Base-by-base conservation (phyloP, 257 asterid genomes). In the Lavandula angustifolia region DNA sequence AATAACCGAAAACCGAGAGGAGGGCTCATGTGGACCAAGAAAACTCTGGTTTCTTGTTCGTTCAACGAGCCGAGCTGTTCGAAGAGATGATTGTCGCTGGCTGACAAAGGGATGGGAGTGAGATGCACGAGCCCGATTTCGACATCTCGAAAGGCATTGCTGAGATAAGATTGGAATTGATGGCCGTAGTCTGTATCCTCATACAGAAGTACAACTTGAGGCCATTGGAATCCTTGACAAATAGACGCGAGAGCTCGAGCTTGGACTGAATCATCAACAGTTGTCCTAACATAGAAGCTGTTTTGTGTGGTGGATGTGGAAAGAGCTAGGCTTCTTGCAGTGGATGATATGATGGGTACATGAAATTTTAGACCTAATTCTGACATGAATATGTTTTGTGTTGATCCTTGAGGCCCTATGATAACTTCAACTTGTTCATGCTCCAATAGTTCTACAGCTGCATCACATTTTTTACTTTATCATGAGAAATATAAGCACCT, bases 21-120 rank as follows among this genome's bases (percentile, higher is more conserved):
- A 33, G 79, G 54, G 47, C 49, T 70, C 80, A 75, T 58, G 74
- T 82, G 88, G 16, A 85, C 92, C 29, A 85, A 0, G 29, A 78
- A 73, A 3, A 80, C 84, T 47, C 69, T 74, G 4, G 76, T 74
- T 40, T 72, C 75, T 41, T 53, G 75, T 27, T 8, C 10, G 33
- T 0, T 54, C 60, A 80, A 7, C 12, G 6, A 69, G 3, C n/a
- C 2, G 4, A 82, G 63, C 13, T 71, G 74, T 64, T 67, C 55
- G 49, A 0, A 9, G n/a, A 84, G 37, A n/a, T 68, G 38, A 14
- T 3, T 5, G 6, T 61, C 62, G 5, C 54, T 14, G 9, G 71
- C 54, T 13, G 77, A 73, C 5, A 66, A 1, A 0, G 84, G 71
- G 37, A 85, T 34, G 13, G 77, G 1, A 54, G 49, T 67, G 63